Base-by-base conservation (phyloP, 371 early-diverging fungal species). In the Scutellospora calospora region DNA sequence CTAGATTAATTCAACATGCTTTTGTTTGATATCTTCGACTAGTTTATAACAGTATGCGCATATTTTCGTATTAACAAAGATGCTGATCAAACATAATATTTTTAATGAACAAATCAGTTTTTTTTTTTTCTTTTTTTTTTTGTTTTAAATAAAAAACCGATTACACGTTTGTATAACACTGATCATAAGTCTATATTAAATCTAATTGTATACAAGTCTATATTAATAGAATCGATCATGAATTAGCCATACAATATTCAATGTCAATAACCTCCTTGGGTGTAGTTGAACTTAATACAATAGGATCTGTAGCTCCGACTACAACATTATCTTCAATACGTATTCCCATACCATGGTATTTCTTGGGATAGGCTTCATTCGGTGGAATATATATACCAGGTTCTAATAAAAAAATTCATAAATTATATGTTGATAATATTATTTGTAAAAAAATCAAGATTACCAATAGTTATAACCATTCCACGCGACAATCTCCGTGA, bases 261-360 rank as follows among this genome's bases (percentile, higher is more conserved):
- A 98, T 93, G 80, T 98, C 98, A 6, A 88, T 92, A 35, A 97
- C 85, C 80, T 95, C 94, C 85, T 97, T 97, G 25, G 98, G 98
- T 16, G 95, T 93, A 2, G 88, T 90, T 12, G 88, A 88, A 18
- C 93, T 94, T 51, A 97, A 87, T 0, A 96, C 91, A 49, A 89
- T 86, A 5, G 95, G 93, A 2, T 90, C 89, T n/a, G 88, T 86
- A 71, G 90, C 88, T 6, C 92, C 91, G 74, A 99, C 90, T 9
- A 93, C 91, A 1, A 98, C 91, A 85, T 98, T 94, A 83, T 99
- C 99, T 83, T 99, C 99, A 63, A 99, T 98, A 62, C 99, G 93
- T 49, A 99, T 94, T 18, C 97, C 98, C 76, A 96, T 95, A 2
- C 97, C 97, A 55, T 95, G 96, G 82, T 93, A 97, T 81, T 93